phyloP scores from a whole-genome alignment of 2,329 filamentous ascomycete species.

The Aspergillus brasiliensis region DNA sequence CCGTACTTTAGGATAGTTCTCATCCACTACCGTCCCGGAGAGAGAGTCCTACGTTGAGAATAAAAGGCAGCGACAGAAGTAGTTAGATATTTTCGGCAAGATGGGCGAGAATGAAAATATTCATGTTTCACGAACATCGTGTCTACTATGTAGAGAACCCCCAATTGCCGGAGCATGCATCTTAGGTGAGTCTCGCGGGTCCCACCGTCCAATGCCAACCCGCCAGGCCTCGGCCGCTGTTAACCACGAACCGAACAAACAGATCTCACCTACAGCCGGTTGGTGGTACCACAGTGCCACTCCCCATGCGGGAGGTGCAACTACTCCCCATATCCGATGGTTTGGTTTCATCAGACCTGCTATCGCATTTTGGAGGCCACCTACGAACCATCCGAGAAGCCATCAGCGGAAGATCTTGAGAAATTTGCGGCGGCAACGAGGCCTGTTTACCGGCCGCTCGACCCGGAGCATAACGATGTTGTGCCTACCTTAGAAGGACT shows the following conservation, averaged over 20 bases:
- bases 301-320: neutral
- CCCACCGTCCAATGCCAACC: neutral
- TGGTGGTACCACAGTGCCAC: neutral
- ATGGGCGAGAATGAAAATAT: no score
- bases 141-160: constrained; percentile 7
- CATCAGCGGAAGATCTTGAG: neutral
- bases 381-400: constrained; percentile 1
- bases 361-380: neutral
- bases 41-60: no score
- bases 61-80: no score
- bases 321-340: neutral
- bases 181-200: neutral
- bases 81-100: no score
- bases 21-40: no score
- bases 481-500: constrained; percentile 4
- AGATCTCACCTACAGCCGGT: neutral
- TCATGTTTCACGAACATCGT: neutral
- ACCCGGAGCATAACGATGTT: neutral
- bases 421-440: neutral
- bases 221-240: neutral
- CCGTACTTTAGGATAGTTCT: no score
- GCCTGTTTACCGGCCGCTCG: neutral
- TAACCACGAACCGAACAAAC: no score
- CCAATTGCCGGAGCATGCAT: neutral
- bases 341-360: constrained; percentile 8